Evolutionary conservation across 805 yeast genomes (phyloP), one percentile per base, ranked within the genome.

Genomic region (Lipomyces orientalis): DNA sequence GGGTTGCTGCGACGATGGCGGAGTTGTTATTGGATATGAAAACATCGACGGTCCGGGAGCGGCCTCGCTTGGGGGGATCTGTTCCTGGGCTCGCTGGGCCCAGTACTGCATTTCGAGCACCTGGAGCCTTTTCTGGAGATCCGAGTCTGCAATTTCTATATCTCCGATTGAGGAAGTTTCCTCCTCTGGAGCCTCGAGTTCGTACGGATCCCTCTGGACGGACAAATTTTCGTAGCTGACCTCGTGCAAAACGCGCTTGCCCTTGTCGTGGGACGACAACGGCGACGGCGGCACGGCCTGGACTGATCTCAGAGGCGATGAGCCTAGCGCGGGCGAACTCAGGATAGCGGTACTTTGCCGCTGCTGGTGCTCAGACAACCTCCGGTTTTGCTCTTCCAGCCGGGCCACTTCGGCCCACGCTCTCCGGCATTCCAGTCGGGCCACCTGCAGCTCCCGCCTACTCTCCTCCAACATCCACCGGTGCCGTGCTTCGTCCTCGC

Each of bases 381-480:
- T 29, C 35, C 61, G 51, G 25, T 56, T 56, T 25, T 60, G 55
- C 19, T 60, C 68, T 35, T 67, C 70, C 29, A 67, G 51, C 35
- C 68, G 52, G 8, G 70, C 57, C 14, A 67, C 70, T 34, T 67
- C 70, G 2, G 63, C 67, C 70, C 70, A 67, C n/a, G 70, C 70
- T 16, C 70, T 54, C 35, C 70, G 67, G n/a, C 70, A 67, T 56
- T 67, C 70, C 58, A 56, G 19, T 37, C 63, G 54, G 9, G 70
- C 70, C 46, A 65, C 67, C 46, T 60, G 52, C 49, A 67, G 39
- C 62, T 67, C 70, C 7, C 60, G 64, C 35, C 68, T 37, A 7
- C 58, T 14, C 34, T 67, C 70, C 19, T 67, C 70, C 43, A 64
- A 19, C 65, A 60, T 62, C 31, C 54, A 43, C 49, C 61, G 22